Evolutionary conservation across 2,329 filamentous ascomycete genomes (phyloP), one percentile per base, ranked within the genome.

Genomic region (Bertia moriformis): DNA sequence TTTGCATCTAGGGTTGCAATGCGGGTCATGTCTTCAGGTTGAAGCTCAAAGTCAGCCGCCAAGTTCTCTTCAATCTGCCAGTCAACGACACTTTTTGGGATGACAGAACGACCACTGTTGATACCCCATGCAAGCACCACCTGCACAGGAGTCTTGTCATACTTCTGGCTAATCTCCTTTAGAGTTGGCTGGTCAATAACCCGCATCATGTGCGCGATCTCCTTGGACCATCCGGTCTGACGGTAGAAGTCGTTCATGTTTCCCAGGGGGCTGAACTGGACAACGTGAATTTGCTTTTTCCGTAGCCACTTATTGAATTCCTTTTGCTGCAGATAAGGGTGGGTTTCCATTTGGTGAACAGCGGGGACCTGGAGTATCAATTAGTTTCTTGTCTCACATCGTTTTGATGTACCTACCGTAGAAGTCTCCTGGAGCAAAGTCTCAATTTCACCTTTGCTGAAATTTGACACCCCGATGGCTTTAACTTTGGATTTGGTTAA

Each of bases 401-500:
- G 24, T 29, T n/a, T n/a, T n/a, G n/a, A n/a, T n/a, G n/a, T n/a
- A n/a, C n/a, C n/a, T n/a, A n/a, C n/a, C n/a, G 22, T 27, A 10
- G 7, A 10, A 27, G 22, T 27, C 20, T 51, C 30, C 4, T 45
- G 51, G 30, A 65, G 47, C 41, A 73, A 58, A 40, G 59, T 50
- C 45, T 69, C 55, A 13, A 73, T 54, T 27, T 67, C 61, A 12
- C 52, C 49, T n/a, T 67, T 65, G 39, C 61, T 62, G 56, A 73
- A 76, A 58, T 75, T 75, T 45, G 66, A 71, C 7, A 76, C 65
- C 29, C 75, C 74, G 38, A 63, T 61, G 3, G 53, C 51, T 41
- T 51, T 49, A 2, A 43, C 42, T 24, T 51, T 52, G 0, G 41
- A 52, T 18, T 37, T 49, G 33, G 46, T 42, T 29, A 59, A 44